Conservation (phyloP, 129 eudicot species). For the Escallonia herrerae region DNA sequence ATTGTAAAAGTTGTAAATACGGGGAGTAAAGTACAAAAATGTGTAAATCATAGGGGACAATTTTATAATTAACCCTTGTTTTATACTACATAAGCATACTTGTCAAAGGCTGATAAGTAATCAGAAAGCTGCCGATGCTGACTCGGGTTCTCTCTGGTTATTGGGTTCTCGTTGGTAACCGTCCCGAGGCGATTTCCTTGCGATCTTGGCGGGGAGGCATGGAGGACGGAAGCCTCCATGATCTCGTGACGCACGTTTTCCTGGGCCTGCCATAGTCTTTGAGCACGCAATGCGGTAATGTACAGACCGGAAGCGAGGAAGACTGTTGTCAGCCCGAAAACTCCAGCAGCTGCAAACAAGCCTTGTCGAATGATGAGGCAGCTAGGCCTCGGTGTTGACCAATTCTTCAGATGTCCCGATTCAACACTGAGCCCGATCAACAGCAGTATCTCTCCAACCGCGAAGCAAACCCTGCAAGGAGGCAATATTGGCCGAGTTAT, state of each 20-base stretch:
- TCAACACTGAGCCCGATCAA: slow-evolving; percentile 74
- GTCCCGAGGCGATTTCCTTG: slow-evolving; percentile 26
- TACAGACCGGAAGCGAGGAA: slow-evolving; percentile 70
- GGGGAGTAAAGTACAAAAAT: no score
- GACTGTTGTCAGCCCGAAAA: slow-evolving; percentile 61
- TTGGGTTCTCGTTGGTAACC: slow-evolving; percentile 31
- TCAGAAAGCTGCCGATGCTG: slow-evolving; percentile 20
- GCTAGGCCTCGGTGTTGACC: slow-evolving; percentile 42
- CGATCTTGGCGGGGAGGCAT: slow-evolving; percentile 58
- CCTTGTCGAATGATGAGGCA: slow-evolving; percentile 62
- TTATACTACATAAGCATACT: slow-evolving; percentile 23
- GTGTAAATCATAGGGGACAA: no score
- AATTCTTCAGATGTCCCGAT: slow-evolving; percentile 75
- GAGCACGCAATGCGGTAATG: slow-evolving; percentile 58
- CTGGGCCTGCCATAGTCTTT: slow-evolving; percentile 36
- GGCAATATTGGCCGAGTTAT: neutral
- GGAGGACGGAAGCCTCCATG: slow-evolving; percentile 40
- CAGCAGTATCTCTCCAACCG: slow-evolving; percentile 62
- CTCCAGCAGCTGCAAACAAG: slow-evolving; percentile 81
- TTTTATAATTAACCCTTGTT: no score
- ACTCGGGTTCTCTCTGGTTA: slow-evolving; percentile 28
- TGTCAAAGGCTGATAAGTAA: slow-evolving; percentile 51
- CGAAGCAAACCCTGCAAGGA: slow-evolving; percentile 54
- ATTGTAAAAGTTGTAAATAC: no score
- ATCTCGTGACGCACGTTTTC: slow-evolving; percentile 37